A percentile compares a stretch with the other conserved stretches of the same genome.
phyloP scores from a whole-genome alignment of 2,329 filamentous ascomycete species.

The Laburnicola sp. region DNA sequence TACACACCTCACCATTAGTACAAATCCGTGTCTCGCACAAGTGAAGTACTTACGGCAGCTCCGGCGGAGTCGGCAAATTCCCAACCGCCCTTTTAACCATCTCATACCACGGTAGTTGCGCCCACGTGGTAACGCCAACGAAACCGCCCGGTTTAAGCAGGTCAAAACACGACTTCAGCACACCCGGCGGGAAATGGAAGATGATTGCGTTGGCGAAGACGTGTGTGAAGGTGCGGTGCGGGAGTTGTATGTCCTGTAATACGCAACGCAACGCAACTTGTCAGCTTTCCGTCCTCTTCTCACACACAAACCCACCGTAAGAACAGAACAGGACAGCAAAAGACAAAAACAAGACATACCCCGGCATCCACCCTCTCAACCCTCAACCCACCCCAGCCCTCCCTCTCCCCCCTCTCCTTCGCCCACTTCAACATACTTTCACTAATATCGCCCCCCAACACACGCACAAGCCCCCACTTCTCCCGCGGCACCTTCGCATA shows the following conservation, averaged over 20 bases:
- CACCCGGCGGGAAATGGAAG: constrained; percentile 18
- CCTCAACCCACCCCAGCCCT: constrained; percentile 23
- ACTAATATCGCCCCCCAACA: constrained; percentile 27
- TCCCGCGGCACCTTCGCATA: constrained; percentile 17
- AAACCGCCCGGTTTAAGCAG: constrained; percentile 18
- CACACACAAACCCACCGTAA: neutral
- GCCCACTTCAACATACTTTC: constrained; percentile 24
- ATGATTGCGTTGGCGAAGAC: constrained; percentile 29
- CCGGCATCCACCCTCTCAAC: constrained; percentile 22
- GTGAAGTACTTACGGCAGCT: constrained; percentile 11
- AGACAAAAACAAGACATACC: constrained; percentile 6
- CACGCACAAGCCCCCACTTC: constrained; percentile 17
- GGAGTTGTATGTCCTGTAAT: constrained; percentile 15
- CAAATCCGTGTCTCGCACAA: too few relatives aligned
- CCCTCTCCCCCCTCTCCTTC: constrained; percentile 12
- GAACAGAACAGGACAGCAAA: neutral
- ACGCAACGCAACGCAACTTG: too few relatives aligned
- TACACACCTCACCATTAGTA: too few relatives aligned
- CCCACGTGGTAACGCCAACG: constrained; percentile 27
- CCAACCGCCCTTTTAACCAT: constrained; percentile 12
- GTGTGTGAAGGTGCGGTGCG: constrained; percentile 19
- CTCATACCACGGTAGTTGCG: constrained; percentile 17
- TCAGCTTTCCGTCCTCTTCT: neutral
- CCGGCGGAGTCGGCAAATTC: constrained; percentile 6
- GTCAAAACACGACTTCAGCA: constrained; percentile 5